Conservation (phyloP, 2,329 filamentous ascomycete genomes). For the Paecilomyces variotii region DNA sequence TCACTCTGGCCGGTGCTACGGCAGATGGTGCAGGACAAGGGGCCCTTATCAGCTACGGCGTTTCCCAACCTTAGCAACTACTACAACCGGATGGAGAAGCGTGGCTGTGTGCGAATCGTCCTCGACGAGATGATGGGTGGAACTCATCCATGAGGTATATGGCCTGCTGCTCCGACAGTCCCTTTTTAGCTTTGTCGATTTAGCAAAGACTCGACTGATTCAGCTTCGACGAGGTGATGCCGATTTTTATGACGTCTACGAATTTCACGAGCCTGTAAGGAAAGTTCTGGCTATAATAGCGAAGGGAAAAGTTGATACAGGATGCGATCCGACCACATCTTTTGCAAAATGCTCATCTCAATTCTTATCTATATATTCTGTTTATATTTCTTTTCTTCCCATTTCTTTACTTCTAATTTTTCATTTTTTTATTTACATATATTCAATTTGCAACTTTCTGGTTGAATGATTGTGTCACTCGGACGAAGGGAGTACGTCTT, state of each 20-base stretch:
- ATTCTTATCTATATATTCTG: not conserved
- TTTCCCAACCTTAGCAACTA: slow-evolving; percentile 29
- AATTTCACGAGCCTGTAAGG: not conserved
- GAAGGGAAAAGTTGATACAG: not conserved
- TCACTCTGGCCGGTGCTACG: slow-evolving; percentile 36
- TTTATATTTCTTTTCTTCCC: not conserved
- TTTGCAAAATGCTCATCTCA: not conserved
- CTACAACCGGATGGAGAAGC: slow-evolving; percentile 30
- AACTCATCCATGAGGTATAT: not conserved
- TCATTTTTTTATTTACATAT: not conserved
- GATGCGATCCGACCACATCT: not conserved
- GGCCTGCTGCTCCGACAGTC: not conserved
- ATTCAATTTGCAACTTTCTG: not conserved
- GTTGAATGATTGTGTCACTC: not conserved
- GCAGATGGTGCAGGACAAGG: slow-evolving; percentile 25
- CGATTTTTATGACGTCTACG: not conserved
- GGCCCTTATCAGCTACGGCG: slow-evolving; percentile 12
- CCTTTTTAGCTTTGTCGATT: not conserved
- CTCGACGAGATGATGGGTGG: slow-evolving; percentile 15
- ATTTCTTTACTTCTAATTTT: not conserved
- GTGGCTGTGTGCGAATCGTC: slow-evolving; percentile 27
- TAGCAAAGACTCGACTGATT: not conserved
- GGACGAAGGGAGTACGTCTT: not conserved
- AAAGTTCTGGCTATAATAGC: not conserved
- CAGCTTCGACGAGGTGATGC: not conserved